A percentile compares a stretch with the other conserved stretches of the same genome.
Conservation (phyloP, 495 filamentous ascomycete genomes). For the Trichocladium uniseriatum region DNA sequence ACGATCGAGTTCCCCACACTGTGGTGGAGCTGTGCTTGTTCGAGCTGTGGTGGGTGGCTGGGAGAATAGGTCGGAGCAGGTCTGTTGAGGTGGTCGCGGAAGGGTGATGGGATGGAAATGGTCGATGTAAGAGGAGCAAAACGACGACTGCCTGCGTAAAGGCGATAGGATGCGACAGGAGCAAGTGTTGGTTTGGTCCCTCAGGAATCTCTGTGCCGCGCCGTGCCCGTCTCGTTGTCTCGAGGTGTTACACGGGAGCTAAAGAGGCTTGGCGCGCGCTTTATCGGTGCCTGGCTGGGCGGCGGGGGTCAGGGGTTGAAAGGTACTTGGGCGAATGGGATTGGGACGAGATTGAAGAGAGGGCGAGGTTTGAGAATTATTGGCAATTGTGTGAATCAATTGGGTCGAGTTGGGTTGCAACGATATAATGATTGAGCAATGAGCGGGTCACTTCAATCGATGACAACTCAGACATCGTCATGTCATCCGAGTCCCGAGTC, state of each 20-base stretch:
- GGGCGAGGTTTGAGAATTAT: background rate
- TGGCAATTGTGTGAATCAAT: background rate
- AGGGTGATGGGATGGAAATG: too few species aligned
- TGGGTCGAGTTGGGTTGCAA: background rate
- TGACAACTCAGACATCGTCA: background rate
- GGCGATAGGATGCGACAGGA: slow-evolving; percentile 1
- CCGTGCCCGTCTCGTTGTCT: background rate
- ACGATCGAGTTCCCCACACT: background rate
- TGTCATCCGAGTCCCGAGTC: too few species aligned
- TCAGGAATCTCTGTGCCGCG: slow-evolving; percentile 4
- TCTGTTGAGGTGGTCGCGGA: too few species aligned
- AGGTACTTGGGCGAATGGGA: background rate
- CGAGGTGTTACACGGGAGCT: slow-evolving; percentile 1
- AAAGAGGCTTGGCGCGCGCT: slow-evolving; percentile 6
- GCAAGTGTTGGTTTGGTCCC: background rate
- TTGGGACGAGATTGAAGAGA: background rate
- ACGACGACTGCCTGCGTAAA: background rate
- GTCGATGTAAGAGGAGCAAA: too few species aligned
- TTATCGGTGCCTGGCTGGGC: slow-evolving; percentile 7
- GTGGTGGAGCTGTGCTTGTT: background rate
- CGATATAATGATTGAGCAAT: background rate
- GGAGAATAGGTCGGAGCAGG: background rate
- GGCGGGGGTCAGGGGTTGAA: background rate
- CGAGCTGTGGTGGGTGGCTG: background rate
- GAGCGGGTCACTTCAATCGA: background rate